Percentiles rank a stretch among this genome's conserved stretches.
These are phyloP conservation scores for Parvularia atlantis DNA, from an alignment of 78 protist species.

Conservation along the genomic window DNA sequence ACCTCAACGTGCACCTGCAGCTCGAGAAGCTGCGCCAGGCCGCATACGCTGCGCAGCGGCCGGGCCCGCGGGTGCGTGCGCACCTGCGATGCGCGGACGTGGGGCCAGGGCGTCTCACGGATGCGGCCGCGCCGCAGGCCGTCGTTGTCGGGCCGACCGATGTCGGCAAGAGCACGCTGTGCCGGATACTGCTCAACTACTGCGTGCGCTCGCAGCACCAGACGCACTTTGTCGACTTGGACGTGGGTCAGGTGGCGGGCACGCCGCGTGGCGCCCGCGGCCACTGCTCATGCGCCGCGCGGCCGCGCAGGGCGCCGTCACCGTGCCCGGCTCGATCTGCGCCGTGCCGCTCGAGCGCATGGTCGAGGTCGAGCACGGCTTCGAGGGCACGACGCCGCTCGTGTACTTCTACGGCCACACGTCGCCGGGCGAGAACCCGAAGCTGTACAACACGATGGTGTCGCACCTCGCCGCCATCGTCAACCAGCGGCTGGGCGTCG, in stretches of 20 bases:
- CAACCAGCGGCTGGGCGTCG: not conserved
- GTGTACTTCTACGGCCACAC: slow-evolving; percentile 52
- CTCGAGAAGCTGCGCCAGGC: slow-evolving; percentile 32
- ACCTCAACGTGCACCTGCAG: slow-evolving; percentile 19
- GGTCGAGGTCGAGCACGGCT: slow-evolving; percentile 22
- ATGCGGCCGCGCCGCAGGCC: slow-evolving; percentile 1
- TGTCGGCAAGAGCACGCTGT: slow-evolving; percentile 59
- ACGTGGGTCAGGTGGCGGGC: slow-evolving; percentile 69
- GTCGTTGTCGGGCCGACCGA: slow-evolving; percentile 62
- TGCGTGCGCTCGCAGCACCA: slow-evolving; percentile 31
- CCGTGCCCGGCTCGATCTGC: slow-evolving; percentile 53
- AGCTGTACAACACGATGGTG: slow-evolving; percentile 25
- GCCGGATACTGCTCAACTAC: slow-evolving; percentile 38
- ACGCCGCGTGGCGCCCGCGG: too few species aligned
- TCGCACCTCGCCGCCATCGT: slow-evolving; percentile 10
- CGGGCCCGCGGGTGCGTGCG: too few species aligned
- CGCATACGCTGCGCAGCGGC: not conserved
- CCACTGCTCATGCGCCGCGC: too few species aligned
- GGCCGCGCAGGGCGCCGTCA: slow-evolving; percentile 27
- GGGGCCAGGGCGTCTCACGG: slow-evolving; percentile 24
- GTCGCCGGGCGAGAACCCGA: slow-evolving; percentile 30
- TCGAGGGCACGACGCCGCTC: too few species aligned
- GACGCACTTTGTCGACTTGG: slow-evolving; percentile 53
- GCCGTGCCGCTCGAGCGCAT: slow-evolving; percentile 44
- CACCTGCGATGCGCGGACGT: too few species aligned